Evolutionary conservation across 2,329 filamentous ascomycete genomes (phyloP).

Genomic region (Microcyclospora pomicola): DNA sequence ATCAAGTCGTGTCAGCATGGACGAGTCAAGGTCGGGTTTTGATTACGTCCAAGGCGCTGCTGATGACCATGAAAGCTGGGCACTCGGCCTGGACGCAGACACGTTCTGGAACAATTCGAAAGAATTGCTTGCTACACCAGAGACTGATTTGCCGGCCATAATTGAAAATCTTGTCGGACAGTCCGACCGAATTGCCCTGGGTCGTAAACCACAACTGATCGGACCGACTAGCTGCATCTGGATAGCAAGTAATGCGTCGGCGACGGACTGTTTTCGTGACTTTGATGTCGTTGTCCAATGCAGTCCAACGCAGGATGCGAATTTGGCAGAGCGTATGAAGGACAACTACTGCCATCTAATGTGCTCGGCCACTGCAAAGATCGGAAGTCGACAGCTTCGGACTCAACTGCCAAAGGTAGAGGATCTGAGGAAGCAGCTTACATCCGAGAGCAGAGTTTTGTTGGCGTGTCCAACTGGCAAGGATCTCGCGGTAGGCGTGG

Average conservation of each 20-base stretch:
- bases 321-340: slow-evolving; percentile 22
- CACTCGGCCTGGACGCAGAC: slow-evolving; percentile 58
- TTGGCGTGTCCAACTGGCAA: slow-evolving; percentile 64
- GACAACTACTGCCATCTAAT: slow-evolving; percentile 43
- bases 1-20: slow-evolving; percentile 58
- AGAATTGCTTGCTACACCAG: slow-evolving; percentile 46
- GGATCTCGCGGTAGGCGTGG: slow-evolving; percentile 66
- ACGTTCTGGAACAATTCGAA: slow-evolving; percentile 65
- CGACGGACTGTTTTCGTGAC: slow-evolving; percentile 23
- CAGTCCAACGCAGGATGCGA: slow-evolving; percentile 27
- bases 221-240: slow-evolving; percentile 28
- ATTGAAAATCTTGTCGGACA: slow-evolving; percentile 24
- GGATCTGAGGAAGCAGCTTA: slow-evolving; percentile 1
- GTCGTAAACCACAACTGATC: slow-evolving; percentile 27
- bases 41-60: slow-evolving; percentile 83
- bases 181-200: slow-evolving; percentile 19
- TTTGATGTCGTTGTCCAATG: slow-evolving; percentile 31
- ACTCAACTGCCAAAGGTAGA: slow-evolving; percentile 49
- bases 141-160: slow-evolving; percentile 46
- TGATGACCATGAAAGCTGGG: slow-evolving; percentile 92
- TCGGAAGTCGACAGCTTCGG: slow-evolving; percentile 72
- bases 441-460: slow-evolving; percentile 24
- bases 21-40: slow-evolving; percentile 15
- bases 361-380: slow-evolving; percentile 53
- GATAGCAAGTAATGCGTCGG: slow-evolving; percentile 27